Base-by-base conservation (phyloP, 1,139 yeast genomes). In the Blastobotrys niveus region DNA sequence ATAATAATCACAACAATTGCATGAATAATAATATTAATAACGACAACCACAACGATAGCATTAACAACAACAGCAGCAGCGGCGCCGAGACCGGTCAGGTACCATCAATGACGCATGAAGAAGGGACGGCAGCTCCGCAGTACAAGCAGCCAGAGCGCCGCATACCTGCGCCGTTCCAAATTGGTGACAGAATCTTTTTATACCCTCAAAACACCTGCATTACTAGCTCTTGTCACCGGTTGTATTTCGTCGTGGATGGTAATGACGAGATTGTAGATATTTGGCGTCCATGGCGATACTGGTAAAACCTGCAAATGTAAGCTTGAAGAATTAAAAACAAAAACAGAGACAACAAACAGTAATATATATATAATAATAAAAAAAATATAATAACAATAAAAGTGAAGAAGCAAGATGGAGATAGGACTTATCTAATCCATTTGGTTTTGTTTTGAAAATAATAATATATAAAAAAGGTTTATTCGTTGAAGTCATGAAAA, bases 121-220 rank as follows among this genome's bases (percentile, higher is more conserved):
- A 30, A 27, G 17, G 31, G 15, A 27, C 34, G 14, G 18, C 18
- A 12, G 38, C n/a, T 8, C 38, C 27, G 38, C 38, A 34, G 17
- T 15, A 17, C 15, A 29, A 7, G 32, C n/a, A 8, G n/a, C 9
- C 6, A 29, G 18, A 5, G 15, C 15, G 7, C 8, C 32, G 5
- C 15, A 19, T 14, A 27, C 31, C 14, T 27, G 21, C 55, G 62
- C 79, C 51, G 75, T 56, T 56, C 50, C 29, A 79, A 30, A 53
- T 71, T 43, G 82, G 87, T 1, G 74, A 80, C 2, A 70, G 73
- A 41, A 68, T 82, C 6, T 65, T 67, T 30, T 66, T 83, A 26
- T 54, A 74, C 25, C 88, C 89, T 1, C 89, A 83, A 57, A 91
- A 83, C 59, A 69, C 79, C 10, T 82, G 91, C 61, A 82, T 83